Evolutionary conservation across 495 filamentous ascomycete species (phyloP).

Genomic region (Penicillium psychrofluorescens): DNA sequence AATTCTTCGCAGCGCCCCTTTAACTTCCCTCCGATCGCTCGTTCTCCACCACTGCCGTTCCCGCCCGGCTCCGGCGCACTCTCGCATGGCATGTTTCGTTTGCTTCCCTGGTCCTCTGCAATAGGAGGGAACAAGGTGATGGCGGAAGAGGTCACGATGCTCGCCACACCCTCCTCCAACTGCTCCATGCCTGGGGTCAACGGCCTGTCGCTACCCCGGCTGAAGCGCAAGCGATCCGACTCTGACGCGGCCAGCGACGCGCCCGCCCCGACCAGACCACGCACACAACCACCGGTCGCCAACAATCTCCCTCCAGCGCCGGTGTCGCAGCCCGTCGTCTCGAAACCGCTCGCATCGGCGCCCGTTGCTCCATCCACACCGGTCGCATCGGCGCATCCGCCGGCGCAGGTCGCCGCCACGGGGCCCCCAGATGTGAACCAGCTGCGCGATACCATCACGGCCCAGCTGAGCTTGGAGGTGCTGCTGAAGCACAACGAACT

Average conservation of each 20-base stretch:
- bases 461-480: constrained; percentile 86
- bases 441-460: constrained; percentile 67
- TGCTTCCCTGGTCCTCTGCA: constrained; percentile 48
- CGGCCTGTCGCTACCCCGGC: constrained; percentile 30
- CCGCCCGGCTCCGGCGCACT: constrained; percentile 8
- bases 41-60: constrained; percentile 3
- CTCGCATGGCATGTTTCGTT: constrained; percentile 54
- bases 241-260: constrained; percentile 25
- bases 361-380: constrained; percentile 4
- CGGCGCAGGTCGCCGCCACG: constrained; percentile 13
- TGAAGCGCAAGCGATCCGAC: constrained; percentile 51
- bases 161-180: constrained; percentile 21
- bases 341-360: constrained; percentile 1
- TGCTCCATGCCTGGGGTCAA: constrained; percentile 30
- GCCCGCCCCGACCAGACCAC: constrained; percentile 26
- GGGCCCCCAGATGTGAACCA: constrained; percentile 23
- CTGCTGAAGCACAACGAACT: constrained; percentile 91
- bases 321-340: constrained; percentile 3
- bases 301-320: neutral
- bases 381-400: constrained; percentile 5
- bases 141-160: constrained; percentile 40
- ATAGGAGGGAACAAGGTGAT: constrained; percentile 48
- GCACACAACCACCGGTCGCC: constrained; percentile 17
- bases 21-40: constrained; percentile 9
- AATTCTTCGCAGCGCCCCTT: constrained; percentile 12